phyloP scores from a whole-genome alignment of 805 yeast genomes.

The Barnettozyma pratensis region DNA sequence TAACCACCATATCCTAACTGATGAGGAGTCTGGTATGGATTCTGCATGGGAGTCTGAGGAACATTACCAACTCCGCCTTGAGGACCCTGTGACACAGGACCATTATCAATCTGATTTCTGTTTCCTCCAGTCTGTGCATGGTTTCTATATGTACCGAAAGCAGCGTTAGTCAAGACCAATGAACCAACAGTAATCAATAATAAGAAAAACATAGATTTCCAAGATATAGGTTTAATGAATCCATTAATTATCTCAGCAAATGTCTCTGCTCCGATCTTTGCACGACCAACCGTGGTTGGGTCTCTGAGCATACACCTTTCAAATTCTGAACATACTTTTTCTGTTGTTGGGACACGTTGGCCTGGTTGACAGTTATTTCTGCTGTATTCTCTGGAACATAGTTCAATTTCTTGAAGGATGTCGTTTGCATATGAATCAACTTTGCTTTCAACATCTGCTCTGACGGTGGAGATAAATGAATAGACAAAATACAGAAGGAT shows the following conservation, averaged over 20 bases:
- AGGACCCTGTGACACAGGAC: constrained; percentile 9
- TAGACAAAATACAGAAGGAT: constrained; percentile 47
- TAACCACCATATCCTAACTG: constrained; percentile 1
- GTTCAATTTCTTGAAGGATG: constrained; percentile 55
- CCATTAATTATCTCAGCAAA: constrained; percentile 79
- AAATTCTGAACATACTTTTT: constrained; percentile 66
- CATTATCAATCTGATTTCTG: background rate
- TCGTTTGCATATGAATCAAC: constrained; percentile 58
- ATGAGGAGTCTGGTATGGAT: constrained; percentile 15
- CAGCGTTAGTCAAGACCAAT: constrained; percentile 44
- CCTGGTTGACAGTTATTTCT: constrained; percentile 68
- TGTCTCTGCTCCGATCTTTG: constrained; percentile 73
- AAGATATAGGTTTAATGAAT: constrained; percentile 63
- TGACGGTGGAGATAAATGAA: constrained; percentile 49
- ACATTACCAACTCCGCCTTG: background rate
- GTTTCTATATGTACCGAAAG: constrained; percentile 39
- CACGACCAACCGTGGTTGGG: constrained; percentile 60
- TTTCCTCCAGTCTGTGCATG: constrained; percentile 15
- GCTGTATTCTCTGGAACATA: constrained; percentile 65
- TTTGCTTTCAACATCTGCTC: constrained; percentile 66
- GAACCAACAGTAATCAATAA: constrained; percentile 44
- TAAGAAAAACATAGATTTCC: constrained; percentile 57
- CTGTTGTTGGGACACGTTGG: constrained; percentile 69
- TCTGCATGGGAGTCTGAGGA: constrained; percentile 17
- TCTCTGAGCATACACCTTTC: constrained; percentile 78